Base-by-base conservation (phyloP, 2,329 filamentous ascomycete species). In the Arthrobotrys sphaeroides region DNA sequence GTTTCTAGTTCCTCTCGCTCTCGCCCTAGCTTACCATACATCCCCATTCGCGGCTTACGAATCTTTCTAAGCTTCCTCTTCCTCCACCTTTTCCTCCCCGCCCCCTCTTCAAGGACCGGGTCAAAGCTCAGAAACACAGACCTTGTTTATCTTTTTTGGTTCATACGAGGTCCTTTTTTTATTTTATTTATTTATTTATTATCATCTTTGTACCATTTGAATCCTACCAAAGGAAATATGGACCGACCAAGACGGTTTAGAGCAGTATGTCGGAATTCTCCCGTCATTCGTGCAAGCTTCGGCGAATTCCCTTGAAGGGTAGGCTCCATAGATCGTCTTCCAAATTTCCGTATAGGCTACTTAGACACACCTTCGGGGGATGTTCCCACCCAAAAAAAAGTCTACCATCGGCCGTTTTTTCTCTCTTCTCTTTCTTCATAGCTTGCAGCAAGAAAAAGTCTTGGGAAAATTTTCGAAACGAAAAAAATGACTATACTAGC, bases 281-380 rank as follows among this genome's bases (percentile, higher is more conserved):
- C 51, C 51, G 51, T 38, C 51, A 38, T 38, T 38, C 22, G 6
- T 55, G 51, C 18, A n/a, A 10, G 6, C 18, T 38, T 38, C 51
- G 51, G 51, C 51, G 51, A 55, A 38, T 38, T 38, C 51, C 51
- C 31, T 31, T n/a, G n/a, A n/a, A n/a, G n/a, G n/a, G n/a, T n/a
- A n/a, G n/a, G n/a, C n/a, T n/a, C n/a, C n/a, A n/a, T n/a, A n/a
- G n/a, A n/a, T n/a, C n/a, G n/a, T n/a, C n/a, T n/a, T n/a, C n/a
- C n/a, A n/a, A n/a, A n/a, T n/a, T n/a, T n/a, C n/a, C n/a, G n/a
- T n/a, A n/a, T n/a, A n/a, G n/a, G n/a, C n/a, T n/a, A n/a, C n/a
- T n/a, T n/a, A n/a, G n/a, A n/a, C n/a, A n/a, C n/a, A n/a, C n/a
- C n/a, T n/a, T n/a, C n/a, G n/a, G n/a, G n/a, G n/a, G n/a, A n/a